phyloP scores from a whole-genome alignment of 1,284 basidiomycete genomes.

The Marasmius fiardii region DNA sequence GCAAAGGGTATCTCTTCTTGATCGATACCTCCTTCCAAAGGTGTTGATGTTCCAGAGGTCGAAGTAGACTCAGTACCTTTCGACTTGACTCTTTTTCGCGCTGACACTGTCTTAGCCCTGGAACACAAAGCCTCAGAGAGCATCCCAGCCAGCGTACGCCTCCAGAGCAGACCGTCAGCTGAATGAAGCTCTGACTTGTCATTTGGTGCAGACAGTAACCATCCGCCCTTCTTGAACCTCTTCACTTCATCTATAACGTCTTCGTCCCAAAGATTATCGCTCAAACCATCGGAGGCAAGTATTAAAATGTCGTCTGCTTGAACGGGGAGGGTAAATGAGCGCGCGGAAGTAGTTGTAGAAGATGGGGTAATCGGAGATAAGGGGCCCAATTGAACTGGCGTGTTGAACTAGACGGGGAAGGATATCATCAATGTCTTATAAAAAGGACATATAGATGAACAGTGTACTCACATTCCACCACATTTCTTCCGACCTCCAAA shows the following conservation, averaged over 20 bases:
- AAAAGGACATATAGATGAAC: slow-evolving; percentile 8
- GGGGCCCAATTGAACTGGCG: slow-evolving; percentile 86
- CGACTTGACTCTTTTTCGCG: slow-evolving; percentile 25
- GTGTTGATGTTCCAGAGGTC: slow-evolving; percentile 10
- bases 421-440: too few relatives aligned
- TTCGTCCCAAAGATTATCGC: slow-evolving; percentile 95
- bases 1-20: slow-evolving; percentile 68
- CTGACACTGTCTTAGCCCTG: slow-evolving; percentile 58
- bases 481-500: slow-evolving; percentile 92
- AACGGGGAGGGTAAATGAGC: slow-evolving; percentile 73
- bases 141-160: slow-evolving; percentile 60
- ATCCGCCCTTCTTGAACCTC: slow-evolving; percentile 45
- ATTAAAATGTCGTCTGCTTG: slow-evolving; percentile 87
- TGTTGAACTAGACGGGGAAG: slow-evolving; percentile 68
- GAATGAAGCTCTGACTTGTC: neutral
- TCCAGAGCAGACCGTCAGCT: slow-evolving; percentile 33
- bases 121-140: slow-evolving; percentile 71
- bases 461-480: slow-evolving; percentile 70
- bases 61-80: slow-evolving; percentile 8
- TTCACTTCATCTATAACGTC: slow-evolving; percentile 89
- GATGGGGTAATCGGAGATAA: slow-evolving; percentile 62
- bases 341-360: slow-evolving; percentile 75
- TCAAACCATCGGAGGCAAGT: slow-evolving; percentile 85
- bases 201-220: neutral
- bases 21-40: slow-evolving; percentile 17